Percentiles rank a stretch among this genome's conserved stretches.
These are phyloP conservation scores for Malassezia yamatoensis DNA, from an alignment of 1,284 basidiomycete species.

Conservation along the genomic window DNA sequence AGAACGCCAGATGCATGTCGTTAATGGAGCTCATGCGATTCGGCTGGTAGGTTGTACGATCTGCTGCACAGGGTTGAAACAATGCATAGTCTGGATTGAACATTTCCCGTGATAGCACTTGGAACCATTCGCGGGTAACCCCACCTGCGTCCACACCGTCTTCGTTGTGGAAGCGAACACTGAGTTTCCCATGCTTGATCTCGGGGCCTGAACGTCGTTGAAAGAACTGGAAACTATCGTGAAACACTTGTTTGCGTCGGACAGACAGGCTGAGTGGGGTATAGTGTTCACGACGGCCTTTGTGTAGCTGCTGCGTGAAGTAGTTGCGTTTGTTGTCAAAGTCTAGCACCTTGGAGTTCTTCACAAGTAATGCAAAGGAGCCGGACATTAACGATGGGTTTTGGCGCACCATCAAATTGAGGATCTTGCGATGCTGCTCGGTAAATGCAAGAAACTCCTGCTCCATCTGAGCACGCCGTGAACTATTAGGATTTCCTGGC, in stretches of 20 bases:
- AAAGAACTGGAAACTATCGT: slow-evolving; percentile 88
- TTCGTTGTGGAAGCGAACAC: slow-evolving; percentile 90
- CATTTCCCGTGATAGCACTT: slow-evolving; percentile 93
- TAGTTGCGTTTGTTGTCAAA: slow-evolving; percentile 99
- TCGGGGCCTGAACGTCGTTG: slow-evolving; percentile 85
- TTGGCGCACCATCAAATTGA: slow-evolving; percentile 95
- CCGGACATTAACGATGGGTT: slow-evolving; percentile 97
- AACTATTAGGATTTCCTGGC: slow-evolving; percentile 14
- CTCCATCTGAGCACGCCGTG: slow-evolving; percentile 51
- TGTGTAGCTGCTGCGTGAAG: slow-evolving; percentile 91
- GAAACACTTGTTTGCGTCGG: slow-evolving; percentile 83
- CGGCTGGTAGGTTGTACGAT: slow-evolving; percentile 86
- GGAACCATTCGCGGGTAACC: slow-evolving; percentile 97
- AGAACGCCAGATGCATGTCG: slow-evolving; percentile 88
- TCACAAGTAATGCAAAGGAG: slow-evolving; percentile 87
- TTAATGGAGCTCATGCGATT: slow-evolving; percentile 78
- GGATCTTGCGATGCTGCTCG: slow-evolving; percentile 81
- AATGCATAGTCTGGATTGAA: slow-evolving; percentile 98
- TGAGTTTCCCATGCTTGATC: slow-evolving; percentile 95
- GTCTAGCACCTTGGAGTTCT: slow-evolving; percentile 92
- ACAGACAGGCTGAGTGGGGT: slow-evolving; percentile 81
- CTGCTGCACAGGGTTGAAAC: slow-evolving; percentile 80
- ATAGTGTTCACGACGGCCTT: slow-evolving; percentile 66
- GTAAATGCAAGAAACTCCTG: slow-evolving; percentile 90
- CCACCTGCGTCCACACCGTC: slow-evolving; percentile 98